Conservation (phyloP, 2,329 filamentous ascomycete species). For the Monosporascus sp. region DNA sequence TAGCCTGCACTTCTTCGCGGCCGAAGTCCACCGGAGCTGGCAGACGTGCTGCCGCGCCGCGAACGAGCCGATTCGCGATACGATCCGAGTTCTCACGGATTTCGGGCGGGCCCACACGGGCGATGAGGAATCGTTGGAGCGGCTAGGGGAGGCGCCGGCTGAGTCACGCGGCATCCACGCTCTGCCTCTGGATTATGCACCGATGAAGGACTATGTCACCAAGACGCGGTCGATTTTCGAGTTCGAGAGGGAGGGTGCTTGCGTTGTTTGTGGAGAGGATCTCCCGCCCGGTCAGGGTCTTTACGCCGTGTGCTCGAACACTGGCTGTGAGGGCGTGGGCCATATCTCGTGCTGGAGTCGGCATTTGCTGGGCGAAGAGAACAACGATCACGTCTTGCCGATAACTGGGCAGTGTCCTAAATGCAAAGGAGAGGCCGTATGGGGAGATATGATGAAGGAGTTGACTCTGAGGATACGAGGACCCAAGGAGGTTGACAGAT, state of each 20-base stretch:
- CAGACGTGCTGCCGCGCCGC: slow-evolving; percentile 46
- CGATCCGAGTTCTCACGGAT: slow-evolving; percentile 53
- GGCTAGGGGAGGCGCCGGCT: slow-evolving; percentile 3
- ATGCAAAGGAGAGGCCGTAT: slow-evolving; percentile 58
- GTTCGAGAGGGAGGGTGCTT: slow-evolving; percentile 51
- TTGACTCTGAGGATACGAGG: slow-evolving; percentile 69
- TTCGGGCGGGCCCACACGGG: slow-evolving; percentile 29
- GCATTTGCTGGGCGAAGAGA: slow-evolving; percentile 38
- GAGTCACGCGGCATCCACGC: slow-evolving; percentile 44
- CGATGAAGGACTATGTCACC: slow-evolving; percentile 46
- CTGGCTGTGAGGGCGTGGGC: slow-evolving; percentile 49
- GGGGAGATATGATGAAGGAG: slow-evolving; percentile 78
- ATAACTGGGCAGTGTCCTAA: slow-evolving; percentile 63
- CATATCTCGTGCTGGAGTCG: slow-evolving; percentile 56
- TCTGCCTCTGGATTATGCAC: slow-evolving; percentile 49
- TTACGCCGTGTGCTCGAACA: slow-evolving; percentile 51
- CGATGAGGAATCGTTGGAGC: background rate
- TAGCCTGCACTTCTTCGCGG: slow-evolving; percentile 69
- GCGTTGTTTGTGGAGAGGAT: slow-evolving; percentile 44
- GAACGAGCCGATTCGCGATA: slow-evolving; percentile 39
- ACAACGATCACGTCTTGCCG: slow-evolving; percentile 52
- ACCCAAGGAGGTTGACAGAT: slow-evolving; percentile 60
- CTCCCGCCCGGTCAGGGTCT: slow-evolving; percentile 45
- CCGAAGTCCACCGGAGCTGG: slow-evolving; percentile 68
- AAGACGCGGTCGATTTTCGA: slow-evolving; percentile 50